Percentiles rank a stretch among this genome's conserved stretches.
Evolutionary conservation across 2,329 filamentous ascomycete genomes (phyloP).

Genomic region (Fusarium metavorans): DNA sequence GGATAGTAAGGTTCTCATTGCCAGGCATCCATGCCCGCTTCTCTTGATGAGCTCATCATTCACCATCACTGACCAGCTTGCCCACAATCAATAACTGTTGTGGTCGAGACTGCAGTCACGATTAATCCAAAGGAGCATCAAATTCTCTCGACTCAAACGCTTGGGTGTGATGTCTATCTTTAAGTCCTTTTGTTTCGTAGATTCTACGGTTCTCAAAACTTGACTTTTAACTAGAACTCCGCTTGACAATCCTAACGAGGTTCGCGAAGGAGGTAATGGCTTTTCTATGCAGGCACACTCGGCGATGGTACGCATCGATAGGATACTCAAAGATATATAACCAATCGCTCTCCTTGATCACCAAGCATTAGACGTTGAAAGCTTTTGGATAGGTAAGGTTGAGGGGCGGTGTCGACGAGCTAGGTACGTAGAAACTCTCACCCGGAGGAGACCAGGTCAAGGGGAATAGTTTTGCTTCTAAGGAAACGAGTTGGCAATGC

Average conservation of each 20-base stretch:
- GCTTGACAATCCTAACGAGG: not conserved
- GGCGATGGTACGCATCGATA: not conserved
- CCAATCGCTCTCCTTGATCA: not conserved
- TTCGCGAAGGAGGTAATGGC: not conserved
- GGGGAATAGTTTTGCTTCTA: not conserved
- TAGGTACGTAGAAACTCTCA: not conserved
- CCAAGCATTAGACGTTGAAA: not conserved
- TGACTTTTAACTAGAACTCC: too few relatives aligned
- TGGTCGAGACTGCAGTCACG: not conserved
- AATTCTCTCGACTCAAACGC: not conserved
- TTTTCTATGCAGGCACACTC: not conserved
- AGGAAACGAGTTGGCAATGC: not conserved
- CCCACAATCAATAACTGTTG: not conserved
- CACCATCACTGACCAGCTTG: not conserved
- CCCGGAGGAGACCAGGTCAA: not conserved
- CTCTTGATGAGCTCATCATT: not conserved
- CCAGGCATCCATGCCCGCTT: not conserved
- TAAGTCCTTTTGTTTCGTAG: not conserved
- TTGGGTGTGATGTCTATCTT: not conserved
- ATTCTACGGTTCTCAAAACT: not conserved
- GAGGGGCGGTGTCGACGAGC: not conserved
- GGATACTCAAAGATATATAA: not conserved
- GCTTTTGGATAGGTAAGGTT: not conserved
- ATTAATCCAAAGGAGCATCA: not conserved
- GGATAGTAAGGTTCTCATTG: not conserved